Base-by-base conservation (phyloP, 208 protist species). In the Naegleria fowleri region DNA sequence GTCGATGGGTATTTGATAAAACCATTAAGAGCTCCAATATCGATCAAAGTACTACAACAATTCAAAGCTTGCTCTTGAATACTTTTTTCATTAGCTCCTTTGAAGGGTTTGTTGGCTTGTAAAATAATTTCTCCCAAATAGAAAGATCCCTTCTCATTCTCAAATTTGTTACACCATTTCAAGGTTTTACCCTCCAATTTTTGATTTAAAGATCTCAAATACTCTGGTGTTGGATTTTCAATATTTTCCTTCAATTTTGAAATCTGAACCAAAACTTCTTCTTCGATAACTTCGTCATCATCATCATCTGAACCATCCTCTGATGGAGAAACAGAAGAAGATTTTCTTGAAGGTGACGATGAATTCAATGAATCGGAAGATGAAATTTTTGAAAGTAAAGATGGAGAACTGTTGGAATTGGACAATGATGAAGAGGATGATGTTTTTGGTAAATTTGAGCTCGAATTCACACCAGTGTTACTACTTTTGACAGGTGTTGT, bases 111-210 rank as follows among this genome's bases (percentile, higher is more conserved):
- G 6, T 88, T 39, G 2, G 13, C 33, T 38, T 25, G n/a, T 51
- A 39, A 19, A 13, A 88, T 36, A 58, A 88, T 58, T 58, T 88
- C 43, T 88, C 85, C 85, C 41, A 88, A 39, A 88, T 88, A 39
- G 39, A 33, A 48, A 6, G 13, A 9, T 58, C 85, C 85, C 67
- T 79, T 79, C 7, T 79, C 67, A 29, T 36, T 88, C 29, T 5
- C 22, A 36, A 58, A 88, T 58, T 16, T n/a, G 85, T 58, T n/a
- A 6, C 9, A 58, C 85, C 43, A 29, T 25, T 88, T 58, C 16
- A 52, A 15, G 9, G 43, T 16, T 48, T 58, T 79, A 5, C 25
- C 29, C 36, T 79, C 67, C 9, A 79, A 79, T 36, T 36, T 36
- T 79, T 88, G 85, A 58, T 88, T 85, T 39, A 85, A 39, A 16